These are phyloP conservation scores for Coemansia sp. DNA, from an alignment of 192 early-diverging fungal species.

Conservation along the genomic window DNA sequence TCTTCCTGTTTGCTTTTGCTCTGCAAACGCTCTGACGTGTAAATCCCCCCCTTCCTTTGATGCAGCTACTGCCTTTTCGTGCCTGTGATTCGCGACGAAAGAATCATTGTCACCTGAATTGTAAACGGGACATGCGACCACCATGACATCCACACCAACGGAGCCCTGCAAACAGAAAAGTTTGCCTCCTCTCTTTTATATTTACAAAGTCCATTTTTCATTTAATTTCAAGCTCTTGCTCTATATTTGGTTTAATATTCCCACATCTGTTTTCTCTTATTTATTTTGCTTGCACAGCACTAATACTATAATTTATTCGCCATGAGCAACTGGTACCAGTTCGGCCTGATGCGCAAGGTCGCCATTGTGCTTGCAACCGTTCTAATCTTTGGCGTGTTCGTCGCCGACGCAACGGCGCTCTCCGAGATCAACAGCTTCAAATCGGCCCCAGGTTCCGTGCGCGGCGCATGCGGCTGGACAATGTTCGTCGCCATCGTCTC, in stretches of 20 bases:
- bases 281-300: neutral
- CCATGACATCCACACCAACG: too few species aligned
- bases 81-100: too few species aligned
- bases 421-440: slow-evolving; percentile 13
- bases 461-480: slow-evolving; percentile 22
- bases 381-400: slow-evolving; percentile 10
- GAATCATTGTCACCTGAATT: too few species aligned
- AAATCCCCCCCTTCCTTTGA: too few species aligned
- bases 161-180: neutral
- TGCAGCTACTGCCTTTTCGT: too few species aligned
- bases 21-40: too few species aligned
- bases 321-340: slow-evolving; percentile 25
- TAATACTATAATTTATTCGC: neutral
- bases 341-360: slow-evolving; percentile 16
- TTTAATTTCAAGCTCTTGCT: too few species aligned
- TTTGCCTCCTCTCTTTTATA: neutral
- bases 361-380: slow-evolving; percentile 2
- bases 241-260: neutral
- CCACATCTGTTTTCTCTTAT: neutral
- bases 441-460: neutral
- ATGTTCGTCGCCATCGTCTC: slow-evolving; percentile 23
- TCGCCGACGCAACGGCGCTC: slow-evolving; percentile 13
- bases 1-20: too few species aligned
- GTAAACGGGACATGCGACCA: too few species aligned
- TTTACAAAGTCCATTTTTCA: neutral